Evolutionary conservation across 2,329 filamentous ascomycete genomes (phyloP), one percentile per base, ranked within the genome.

Genomic region (Colletotrichum orchidophilum): DNA sequence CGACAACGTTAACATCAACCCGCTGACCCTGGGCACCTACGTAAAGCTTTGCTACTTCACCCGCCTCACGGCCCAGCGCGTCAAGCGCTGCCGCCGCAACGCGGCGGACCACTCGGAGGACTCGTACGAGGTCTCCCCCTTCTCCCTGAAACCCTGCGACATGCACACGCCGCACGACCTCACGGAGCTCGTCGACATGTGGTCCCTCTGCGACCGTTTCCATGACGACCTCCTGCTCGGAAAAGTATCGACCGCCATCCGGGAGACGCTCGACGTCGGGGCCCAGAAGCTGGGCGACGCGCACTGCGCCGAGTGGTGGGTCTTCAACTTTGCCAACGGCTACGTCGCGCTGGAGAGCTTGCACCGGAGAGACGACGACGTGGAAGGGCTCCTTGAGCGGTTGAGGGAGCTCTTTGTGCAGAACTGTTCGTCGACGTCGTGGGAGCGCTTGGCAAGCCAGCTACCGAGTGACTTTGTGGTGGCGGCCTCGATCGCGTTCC

Each of bases 11-110:
- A 52, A 27, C 42, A 52, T 70, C 55, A 42, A 31, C 29, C 67
- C 67, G 33, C 33, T 50, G 3, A 61, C 63, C 2, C 67, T 70
- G 2, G 67, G 67, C 50, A 70, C 67, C n/a, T 70, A 70, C 50
- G 67, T 70, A 27, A 70, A 70, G 49, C 67, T 70, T 1, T 67
- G 63, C 67, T 70, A 70, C 67, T 70, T 70, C 63, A 61, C 67
- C 24, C 67, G 67, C 50, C 67, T 70, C 49, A 55, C 67, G 0
- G 67, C 67, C 11, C 55, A 60, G 63, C 67, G 67, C 67, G 63
- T 70, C 29, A 66, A 61, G 49, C 67, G 67, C 29, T 66, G 63
- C 63, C 59, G 42, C 46, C 46, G 29, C 42, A 35, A 62, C 46
- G 59, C 59, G n/a, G 63, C 67, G 35, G 50, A 65, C 49, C 46